A percentile compares a stretch with the other conserved stretches of the same genome.
Conservation (phyloP, 257 asterid species). For the Knoxia roxburghii region DNA sequence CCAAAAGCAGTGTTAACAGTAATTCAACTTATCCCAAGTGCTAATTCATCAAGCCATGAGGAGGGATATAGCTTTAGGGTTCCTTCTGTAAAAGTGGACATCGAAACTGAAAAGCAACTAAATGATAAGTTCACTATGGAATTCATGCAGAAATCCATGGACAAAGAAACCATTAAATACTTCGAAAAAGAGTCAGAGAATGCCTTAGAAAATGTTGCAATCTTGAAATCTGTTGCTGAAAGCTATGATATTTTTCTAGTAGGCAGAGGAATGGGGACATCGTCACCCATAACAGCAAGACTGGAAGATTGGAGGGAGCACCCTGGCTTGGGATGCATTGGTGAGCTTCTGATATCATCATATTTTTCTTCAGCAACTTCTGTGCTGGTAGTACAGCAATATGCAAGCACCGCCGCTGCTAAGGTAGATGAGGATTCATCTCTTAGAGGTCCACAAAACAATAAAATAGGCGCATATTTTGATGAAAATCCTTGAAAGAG, state of each 20-base stretch:
- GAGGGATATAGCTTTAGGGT: not conserved
- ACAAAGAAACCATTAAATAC: slow-evolving; percentile 4
- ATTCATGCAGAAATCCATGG: slow-evolving; percentile 12
- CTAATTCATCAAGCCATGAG: not conserved
- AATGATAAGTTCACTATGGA: slow-evolving; percentile 13
- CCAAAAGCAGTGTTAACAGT: slow-evolving; percentile 15
- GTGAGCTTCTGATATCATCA: slow-evolving; percentile 26
- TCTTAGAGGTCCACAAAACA: not conserved
- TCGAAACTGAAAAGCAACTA: slow-evolving; percentile 10
- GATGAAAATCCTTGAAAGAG: not conserved
- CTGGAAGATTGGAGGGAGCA: slow-evolving; percentile 29
- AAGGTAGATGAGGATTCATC: slow-evolving; percentile 1
- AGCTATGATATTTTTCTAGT: slow-evolving; percentile 20
- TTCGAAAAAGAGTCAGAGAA: slow-evolving; percentile 20
- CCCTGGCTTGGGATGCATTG: slow-evolving; percentile 27
- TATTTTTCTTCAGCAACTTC: slow-evolving; percentile 23
- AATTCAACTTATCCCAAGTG: slow-evolving; percentile 10
- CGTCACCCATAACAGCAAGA: slow-evolving; percentile 24
- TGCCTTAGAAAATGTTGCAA: slow-evolving; percentile 23
- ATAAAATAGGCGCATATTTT: not conserved
- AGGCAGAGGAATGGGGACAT: slow-evolving; percentile 23
- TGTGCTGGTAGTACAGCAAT: slow-evolving; percentile 25
- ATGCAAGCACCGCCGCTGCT: slow-evolving; percentile 2
- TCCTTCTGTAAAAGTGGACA: slow-evolving; percentile 2
- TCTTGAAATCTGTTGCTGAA: slow-evolving; percentile 9